Conservation (phyloP, 495 filamentous ascomycete species). For the Hypoxylon crocopeplum region DNA sequence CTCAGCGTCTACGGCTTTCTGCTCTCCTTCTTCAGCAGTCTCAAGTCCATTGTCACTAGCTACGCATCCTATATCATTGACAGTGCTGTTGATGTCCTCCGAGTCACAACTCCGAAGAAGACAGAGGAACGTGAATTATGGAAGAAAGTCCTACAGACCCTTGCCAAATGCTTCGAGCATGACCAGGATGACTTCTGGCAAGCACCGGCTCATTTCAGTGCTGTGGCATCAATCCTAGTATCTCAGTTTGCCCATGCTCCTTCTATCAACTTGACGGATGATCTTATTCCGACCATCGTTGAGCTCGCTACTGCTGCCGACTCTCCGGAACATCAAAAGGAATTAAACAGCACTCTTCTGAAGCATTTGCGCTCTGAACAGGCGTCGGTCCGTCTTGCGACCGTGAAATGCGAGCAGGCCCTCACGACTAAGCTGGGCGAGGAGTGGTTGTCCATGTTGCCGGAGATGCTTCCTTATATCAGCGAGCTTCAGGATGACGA, state of each 20-base stretch:
- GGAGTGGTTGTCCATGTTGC: conserved; percentile 87
- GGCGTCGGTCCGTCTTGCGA: conserved; percentile 72
- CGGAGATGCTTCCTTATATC: conserved; percentile 94
- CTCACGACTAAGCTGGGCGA: conserved; percentile 82
- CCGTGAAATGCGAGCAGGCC: conserved; percentile 76
- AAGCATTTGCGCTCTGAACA: conserved; percentile 75
- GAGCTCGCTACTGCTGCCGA: conserved; percentile 81
- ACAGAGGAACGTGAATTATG: conserved; percentile 64
- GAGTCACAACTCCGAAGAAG: conserved; percentile 54
- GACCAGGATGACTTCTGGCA: conserved; percentile 88
- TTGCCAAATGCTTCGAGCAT: conserved; percentile 77
- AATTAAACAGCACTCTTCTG: conserved; percentile 77
- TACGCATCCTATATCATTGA: conserved; percentile 89
- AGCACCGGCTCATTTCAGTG: conserved; percentile 80
- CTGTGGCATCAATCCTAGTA: conserved; percentile 71
- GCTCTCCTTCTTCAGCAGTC: conserved; percentile 74
- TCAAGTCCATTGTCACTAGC: conserved; percentile 92
- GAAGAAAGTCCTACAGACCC: conserved; percentile 67
- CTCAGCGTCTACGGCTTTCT: conserved; percentile 81
- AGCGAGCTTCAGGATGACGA: conserved; percentile 96
- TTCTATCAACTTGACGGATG: conserved; percentile 43
- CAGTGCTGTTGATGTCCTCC: conserved; percentile 68
- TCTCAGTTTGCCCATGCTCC: conserved; percentile 69
- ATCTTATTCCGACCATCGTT: conserved; percentile 64
- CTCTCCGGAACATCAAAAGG: conserved; percentile 86